Evolutionary conservation across 805 yeast species (phyloP).

Genomic region (Geotrichum ghanense): DNA sequence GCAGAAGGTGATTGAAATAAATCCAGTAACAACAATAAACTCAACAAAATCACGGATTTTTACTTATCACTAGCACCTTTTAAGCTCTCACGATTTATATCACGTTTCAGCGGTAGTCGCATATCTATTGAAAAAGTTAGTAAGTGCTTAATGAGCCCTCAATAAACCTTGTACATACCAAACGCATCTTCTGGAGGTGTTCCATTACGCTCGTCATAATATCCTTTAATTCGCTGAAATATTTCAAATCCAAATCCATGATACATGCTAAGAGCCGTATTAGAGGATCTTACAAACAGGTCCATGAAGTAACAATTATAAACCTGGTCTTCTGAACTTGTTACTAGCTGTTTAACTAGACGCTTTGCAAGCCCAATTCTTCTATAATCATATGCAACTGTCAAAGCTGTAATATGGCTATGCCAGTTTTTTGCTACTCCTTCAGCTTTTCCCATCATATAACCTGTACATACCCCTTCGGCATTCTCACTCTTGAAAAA

Average conservation of each 20-base stretch:
- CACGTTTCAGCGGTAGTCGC: conserved; percentile 30
- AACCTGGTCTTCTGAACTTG: conserved; percentile 65
- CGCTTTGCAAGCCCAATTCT: conserved; percentile 77
- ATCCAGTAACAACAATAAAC: too few species aligned
- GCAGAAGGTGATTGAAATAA: too few species aligned
- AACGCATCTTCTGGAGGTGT: conserved; percentile 67
- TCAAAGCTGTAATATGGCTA: conserved; percentile 92
- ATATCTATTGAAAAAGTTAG: conserved; percentile 24
- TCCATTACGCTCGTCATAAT: conserved; percentile 45
- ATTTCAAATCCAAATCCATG: conserved; percentile 79
- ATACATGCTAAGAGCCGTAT: conserved; percentile 69
- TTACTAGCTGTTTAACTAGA: conserved; percentile 62
- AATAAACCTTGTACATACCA: conserved; percentile 32
- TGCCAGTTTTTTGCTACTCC: conserved; percentile 86
- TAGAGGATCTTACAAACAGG: conserved; percentile 82
- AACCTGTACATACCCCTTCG: conserved; percentile 31
- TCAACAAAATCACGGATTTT: too few species aligned
- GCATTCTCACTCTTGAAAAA: conserved; percentile 57
- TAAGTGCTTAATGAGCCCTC: neutral
- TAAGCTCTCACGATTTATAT: conserved; percentile 19
- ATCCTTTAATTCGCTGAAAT: conserved; percentile 78
- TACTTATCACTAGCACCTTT: conserved; percentile 4
- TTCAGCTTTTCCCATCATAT: conserved; percentile 91
- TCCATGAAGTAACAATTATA: conserved; percentile 79
- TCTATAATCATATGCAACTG: conserved; percentile 72